Base-by-base conservation (phyloP, 2,329 filamentous ascomycete genomes). In the Thelonectria rubi region DNA sequence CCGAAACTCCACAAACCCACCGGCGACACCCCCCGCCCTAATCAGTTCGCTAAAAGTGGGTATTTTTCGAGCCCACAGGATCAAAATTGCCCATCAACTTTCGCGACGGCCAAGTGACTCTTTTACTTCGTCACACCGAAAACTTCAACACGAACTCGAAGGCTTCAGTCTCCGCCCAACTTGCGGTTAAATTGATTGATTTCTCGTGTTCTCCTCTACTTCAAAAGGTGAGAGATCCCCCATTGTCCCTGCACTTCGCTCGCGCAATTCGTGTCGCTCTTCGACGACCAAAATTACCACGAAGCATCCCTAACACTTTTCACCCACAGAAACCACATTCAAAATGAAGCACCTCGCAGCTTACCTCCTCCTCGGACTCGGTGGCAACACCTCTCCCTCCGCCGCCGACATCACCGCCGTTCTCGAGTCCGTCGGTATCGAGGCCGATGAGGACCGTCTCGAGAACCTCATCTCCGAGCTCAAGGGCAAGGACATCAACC, bases 301-400 rank as follows among this genome's bases (percentile, higher is more conserved):
- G 32, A 26, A 34, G 9, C 47, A 12, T 24, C 49, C 54, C 64
- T 74, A 63, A 73, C 62, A 42, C 30, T 21, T 60, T 30, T 49
- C 34, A 17, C 49, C 46, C 46, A 71, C 72, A 77, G 74, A 77
- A 81, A 78, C 64, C 64, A 72, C 75, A 69, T 74, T 75, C 81
- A 97, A 90, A 93, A 98, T 99, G 95, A 98, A 99, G 94, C 91
- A 98, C 86, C 91, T 99, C 86, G 95, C 95, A 81, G 94, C 95
- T 81, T 98, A 97, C 89, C 93, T 99, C 79, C 94, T 99, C 80
- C 92, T 98, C 82, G 84, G 85, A 85, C 91, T 98, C 75, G 94
- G 88, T 81, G 95, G 95, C 84, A 98, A 97, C 88, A 81, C 87
- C 85, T 88, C 89, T 69, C 95, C 95, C 75, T 93, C 91, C 70